Evolutionary conservation across 768 basidiomycete genomes (phyloP), one percentile per base, ranked within the genome.

Genomic region (Dictyophora rubrovolvata): DNA sequence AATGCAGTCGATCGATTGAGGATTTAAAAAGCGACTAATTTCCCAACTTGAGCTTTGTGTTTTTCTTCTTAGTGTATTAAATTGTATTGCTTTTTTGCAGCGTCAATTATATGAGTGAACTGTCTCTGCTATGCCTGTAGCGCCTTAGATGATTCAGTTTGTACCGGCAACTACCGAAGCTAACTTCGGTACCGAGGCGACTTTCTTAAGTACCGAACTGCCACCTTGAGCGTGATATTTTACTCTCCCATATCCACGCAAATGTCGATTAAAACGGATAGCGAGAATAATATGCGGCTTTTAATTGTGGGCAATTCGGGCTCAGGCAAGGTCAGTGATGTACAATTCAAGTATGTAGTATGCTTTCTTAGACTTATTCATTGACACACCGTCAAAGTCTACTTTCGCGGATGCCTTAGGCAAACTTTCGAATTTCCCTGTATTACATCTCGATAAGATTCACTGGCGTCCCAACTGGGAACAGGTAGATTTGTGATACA

Each of bases 231-330:
- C 42, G 11, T 9, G 42, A 12, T 28, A 28, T 28, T n/a, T n/a
- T 28, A 28, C 14, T 42, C 42, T 42, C 10, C 42, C n/a, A 2
- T 42, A 12, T 42, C 42, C 42, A n/a, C 12, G 42, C 4, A 42
- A 12, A 14, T 42, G 12, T 42, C 42, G 42, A 42, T 59, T 10
- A 51, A 52, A 59, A 21, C 21, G 14, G 57, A 59, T 50, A 36
- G 36, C 36, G 22, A 59, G 34, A 48, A 48, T 17, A 59, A 59
- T 36, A 52, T 59, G 22, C 57, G 57, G 18, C 33, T 59, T 34
- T 51, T 53, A 16, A 36, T 59, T 17, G 57, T 59, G 12, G 57
- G 57, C 37, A 59, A 59, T 28, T 51, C 49, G 23, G 57, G 57
- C 11, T 21, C 34, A 51, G 57, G 57, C 34, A 59, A 59, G 36